Evolutionary conservation across 805 yeast species (phyloP), one percentile per base, ranked within the genome.

Genomic region (Schizosaccharomyces octosporus): DNA sequence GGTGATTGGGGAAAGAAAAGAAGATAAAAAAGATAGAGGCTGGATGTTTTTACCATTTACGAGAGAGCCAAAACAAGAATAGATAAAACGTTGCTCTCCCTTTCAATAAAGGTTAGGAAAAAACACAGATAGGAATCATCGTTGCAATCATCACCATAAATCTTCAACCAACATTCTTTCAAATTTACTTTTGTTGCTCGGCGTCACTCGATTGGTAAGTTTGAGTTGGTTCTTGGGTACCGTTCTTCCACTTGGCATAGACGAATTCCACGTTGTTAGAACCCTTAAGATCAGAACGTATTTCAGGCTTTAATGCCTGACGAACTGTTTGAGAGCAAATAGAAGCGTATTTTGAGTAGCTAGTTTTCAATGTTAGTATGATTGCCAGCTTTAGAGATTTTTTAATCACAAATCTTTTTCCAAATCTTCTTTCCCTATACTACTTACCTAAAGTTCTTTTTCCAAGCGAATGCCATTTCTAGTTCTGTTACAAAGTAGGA

Each of bases 401-500:
- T 36, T 2, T 3, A 36, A 36, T 36, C 2, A 9, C 41, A 36
- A 36, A 36, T 11, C 15, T 2, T 2, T 5, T 36, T 24, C n/a
- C 31, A 24, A 21, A 29, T 27, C 27, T 17, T 13, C 6, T 4
- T 24, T 17, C 27, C 27, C 27, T 17, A n/a, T 21, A 19, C 1
- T 51, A 17, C 57, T 19, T 51, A 51, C 57, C 36, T 51, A 51
- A 51, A 51, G 39, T 29, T 51, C 32, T 51, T 51, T 29, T 51
- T 51, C 57, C 57, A 51, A 51, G 57, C 57, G 27, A 51, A 51
- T 17, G 57, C 57, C 57, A 51, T 51, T 29, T 9, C 51, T 45
- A n/a, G n/a, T 19, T 13, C 27, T 19, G 27, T 45, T 45, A 24
- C 24, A 19, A n/a, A 13, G 27, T 45, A n/a, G 17, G 51, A 45